Percentiles rank a stretch among this genome's conserved stretches.
These are phyloP conservation scores for Drechslerella dactyloides DNA, from an alignment of 2,329 filamentous ascomycete species.

Conservation along the genomic window DNA sequence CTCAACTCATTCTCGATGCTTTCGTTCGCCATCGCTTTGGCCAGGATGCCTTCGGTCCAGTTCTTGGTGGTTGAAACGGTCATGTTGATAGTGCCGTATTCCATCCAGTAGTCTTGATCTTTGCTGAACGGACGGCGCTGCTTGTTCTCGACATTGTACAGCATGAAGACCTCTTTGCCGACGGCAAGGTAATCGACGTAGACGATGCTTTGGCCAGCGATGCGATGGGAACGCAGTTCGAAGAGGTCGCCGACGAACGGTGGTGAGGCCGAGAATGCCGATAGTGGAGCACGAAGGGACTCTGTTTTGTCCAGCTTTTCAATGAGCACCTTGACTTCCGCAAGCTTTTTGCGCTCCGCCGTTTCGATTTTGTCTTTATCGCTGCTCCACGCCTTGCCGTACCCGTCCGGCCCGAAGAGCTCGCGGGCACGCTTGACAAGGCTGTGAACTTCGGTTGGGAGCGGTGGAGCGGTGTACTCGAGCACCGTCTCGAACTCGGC, in stretches of 20 bases:
- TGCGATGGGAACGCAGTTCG: slow-evolving; percentile 11
- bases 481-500: slow-evolving; percentile 28
- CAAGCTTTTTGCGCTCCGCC: neutral
- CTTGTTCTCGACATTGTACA: slow-evolving; percentile 34
- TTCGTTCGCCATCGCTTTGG: slow-evolving; percentile 9
- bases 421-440: neutral
- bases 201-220: slow-evolving; percentile 6
- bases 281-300: slow-evolving; percentile 6
- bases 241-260: slow-evolving; percentile 12
- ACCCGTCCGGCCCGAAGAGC: slow-evolving; percentile 8
- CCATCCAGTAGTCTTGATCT: neutral
- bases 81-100: neutral
- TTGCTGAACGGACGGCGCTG: neutral
- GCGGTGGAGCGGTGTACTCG: slow-evolving; percentile 1
- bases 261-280: slow-evolving; percentile 9
- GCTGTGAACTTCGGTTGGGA: neutral
- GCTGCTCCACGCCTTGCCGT: slow-evolving; percentile 17
- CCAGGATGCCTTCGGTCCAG: slow-evolving; percentile 18
- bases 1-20: neutral
- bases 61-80: neutral
- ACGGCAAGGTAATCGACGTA: slow-evolving; percentile 26
- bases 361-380: neutral
- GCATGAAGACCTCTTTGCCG: slow-evolving; percentile 12
- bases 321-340: slow-evolving; percentile 7
- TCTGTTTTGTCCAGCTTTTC: neutral